phyloP scores from a whole-genome alignment of 345 rosid genomes.

The Pistacia integerrima region DNA sequence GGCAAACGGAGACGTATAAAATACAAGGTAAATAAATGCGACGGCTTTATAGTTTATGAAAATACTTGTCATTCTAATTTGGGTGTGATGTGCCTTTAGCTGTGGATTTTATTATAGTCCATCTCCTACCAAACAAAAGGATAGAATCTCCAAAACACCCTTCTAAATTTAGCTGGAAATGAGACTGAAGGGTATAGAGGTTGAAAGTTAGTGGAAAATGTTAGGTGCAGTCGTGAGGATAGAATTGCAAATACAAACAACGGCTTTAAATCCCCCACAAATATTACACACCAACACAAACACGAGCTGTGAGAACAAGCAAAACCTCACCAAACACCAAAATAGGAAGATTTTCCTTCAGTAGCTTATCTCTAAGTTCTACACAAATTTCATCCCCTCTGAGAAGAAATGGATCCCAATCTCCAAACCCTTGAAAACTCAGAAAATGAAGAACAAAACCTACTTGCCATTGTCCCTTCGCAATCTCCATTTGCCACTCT shows the following conservation, averaged over 20 bases:
- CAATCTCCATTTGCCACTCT: conserved; percentile 61
- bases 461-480: conserved; percentile 36
- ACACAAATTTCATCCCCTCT: neutral
- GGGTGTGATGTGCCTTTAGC: too few relatives aligned
- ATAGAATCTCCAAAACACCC: conserved; percentile 1
- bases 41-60: too few relatives aligned
- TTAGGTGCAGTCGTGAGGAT: conserved; percentile 10
- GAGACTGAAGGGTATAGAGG: neutral
- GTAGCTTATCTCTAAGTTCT: conserved; percentile 13
- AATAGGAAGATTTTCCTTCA: neutral
- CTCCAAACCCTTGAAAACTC: conserved; percentile 32
- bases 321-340: too few relatives aligned
- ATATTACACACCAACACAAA: neutral
- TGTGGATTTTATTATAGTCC: neutral
- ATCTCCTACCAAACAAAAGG: neutral
- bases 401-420: conserved; percentile 46
- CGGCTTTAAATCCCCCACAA: neutral
- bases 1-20: too few relatives aligned
- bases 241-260: neutral
- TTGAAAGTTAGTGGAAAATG: neutral
- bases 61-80: too few relatives aligned
- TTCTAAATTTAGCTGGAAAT: neutral
- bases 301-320: too few relatives aligned
- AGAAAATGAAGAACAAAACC: conserved; percentile 35
- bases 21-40: too few relatives aligned